Evolutionary conservation across 2,329 filamentous ascomycete species (phyloP).

Genomic region (Cryphonectria nitschkei): DNA sequence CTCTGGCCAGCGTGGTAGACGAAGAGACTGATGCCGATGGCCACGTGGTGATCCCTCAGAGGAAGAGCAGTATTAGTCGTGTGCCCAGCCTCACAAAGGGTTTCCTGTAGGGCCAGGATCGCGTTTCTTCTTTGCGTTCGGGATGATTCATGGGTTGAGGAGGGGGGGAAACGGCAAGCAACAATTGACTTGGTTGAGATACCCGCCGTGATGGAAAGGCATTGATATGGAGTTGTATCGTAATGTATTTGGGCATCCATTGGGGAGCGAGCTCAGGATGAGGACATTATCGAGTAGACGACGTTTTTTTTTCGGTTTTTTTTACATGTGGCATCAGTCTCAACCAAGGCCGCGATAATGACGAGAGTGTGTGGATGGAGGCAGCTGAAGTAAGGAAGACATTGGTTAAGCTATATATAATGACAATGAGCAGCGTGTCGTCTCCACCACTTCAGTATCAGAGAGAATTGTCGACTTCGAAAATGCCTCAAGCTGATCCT

Average conservation of each 20-base stretch:
- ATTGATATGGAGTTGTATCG: constrained; percentile 21
- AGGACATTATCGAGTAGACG: constrained; percentile 3
- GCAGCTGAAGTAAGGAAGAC: constrained; percentile 2
- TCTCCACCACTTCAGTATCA: background rate
- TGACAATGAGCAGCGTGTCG: constrained; percentile 2
- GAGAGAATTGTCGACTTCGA: background rate
- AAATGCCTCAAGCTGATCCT: background rate
- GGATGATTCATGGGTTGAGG: constrained; percentile 6
- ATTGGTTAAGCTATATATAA: constrained; percentile 20
- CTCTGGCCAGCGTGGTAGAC: constrained; percentile 39
- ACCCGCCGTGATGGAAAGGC: constrained; percentile 4
- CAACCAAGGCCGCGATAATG: constrained; percentile 11
- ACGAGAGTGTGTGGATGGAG: constrained; percentile 12
- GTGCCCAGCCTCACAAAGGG: constrained; percentile 75
- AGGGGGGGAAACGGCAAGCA: constrained; percentile 8
- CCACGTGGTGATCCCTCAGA: constrained; percentile 61
- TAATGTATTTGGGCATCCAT: constrained; percentile 2
- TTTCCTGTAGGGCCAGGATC: constrained; percentile 59
- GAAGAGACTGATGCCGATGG: constrained; percentile 42
- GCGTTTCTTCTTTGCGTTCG: constrained; percentile 16
- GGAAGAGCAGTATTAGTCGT: constrained; percentile 68
- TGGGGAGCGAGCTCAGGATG: background rate
- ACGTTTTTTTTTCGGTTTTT: background rate
- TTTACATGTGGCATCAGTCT: constrained; percentile 15
- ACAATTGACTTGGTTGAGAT: background rate